Percentiles rank a stretch among this genome's conserved stretches.
Conservation (phyloP, 257 asterid species). For the Catharanthus roseus region DNA sequence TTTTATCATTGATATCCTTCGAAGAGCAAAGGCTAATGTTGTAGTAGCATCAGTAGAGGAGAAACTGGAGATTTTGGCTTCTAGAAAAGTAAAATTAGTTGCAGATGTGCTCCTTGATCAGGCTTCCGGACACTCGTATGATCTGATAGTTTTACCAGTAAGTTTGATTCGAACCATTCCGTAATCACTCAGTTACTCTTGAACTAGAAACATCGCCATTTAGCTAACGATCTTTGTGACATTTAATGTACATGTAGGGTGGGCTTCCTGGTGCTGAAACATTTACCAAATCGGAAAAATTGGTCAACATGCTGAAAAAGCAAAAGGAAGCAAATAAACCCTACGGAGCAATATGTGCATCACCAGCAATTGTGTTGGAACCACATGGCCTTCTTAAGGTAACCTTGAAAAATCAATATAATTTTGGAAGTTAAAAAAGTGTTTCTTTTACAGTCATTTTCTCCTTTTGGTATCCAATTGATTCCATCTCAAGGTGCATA, state of each 20-base stretch:
- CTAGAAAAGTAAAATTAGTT: slow-evolving; percentile 81
- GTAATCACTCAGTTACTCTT: neutral
- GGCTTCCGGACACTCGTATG: slow-evolving; percentile 49
- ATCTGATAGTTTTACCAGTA: slow-evolving; percentile 84
- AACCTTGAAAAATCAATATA: neutral
- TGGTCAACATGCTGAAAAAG: slow-evolving; percentile 68
- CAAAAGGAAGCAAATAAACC: slow-evolving; percentile 62
- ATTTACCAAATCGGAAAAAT: slow-evolving; percentile 67
- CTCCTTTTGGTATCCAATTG: neutral
- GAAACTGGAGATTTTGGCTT: slow-evolving; percentile 69
- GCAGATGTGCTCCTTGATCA: slow-evolving; percentile 86
- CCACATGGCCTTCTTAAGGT: slow-evolving; percentile 89
- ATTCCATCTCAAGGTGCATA: neutral
- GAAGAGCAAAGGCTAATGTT: slow-evolving; percentile 83
- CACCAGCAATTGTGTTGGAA: slow-evolving; percentile 88
- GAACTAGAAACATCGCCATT: neutral
- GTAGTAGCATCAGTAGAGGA: slow-evolving; percentile 81
- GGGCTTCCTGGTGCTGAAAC: slow-evolving; percentile 97
- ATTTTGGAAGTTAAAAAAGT: neutral
- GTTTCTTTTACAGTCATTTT: neutral
- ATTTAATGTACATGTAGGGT: slow-evolving; percentile 41
- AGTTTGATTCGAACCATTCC: slow-evolving; percentile 20
- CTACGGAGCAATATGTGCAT: slow-evolving; percentile 92
- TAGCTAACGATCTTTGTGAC: neutral
- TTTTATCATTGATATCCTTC: slow-evolving; percentile 76